phyloP scores from a whole-genome alignment of 108 stramenopile genomes.

The Chaetoceros muelleri region DNA sequence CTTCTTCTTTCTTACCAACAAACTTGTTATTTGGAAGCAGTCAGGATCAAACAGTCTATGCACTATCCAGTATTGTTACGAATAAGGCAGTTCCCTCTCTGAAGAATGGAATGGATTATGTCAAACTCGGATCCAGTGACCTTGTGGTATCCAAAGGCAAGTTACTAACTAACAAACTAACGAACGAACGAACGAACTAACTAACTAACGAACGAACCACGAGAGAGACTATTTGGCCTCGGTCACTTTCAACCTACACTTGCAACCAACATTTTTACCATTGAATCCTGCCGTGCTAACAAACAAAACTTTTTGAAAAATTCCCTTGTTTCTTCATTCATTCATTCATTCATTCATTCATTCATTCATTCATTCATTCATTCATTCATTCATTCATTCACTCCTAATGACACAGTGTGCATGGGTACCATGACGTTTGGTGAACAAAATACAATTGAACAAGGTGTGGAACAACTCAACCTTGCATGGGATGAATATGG shows the following conservation, averaged over 20 bases:
- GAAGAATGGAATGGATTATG: slow-evolving; percentile 67
- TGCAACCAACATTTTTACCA: slow-evolving; percentile 4
- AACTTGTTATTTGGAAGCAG: too few relatives aligned
- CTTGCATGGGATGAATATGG: slow-evolving; percentile 81
- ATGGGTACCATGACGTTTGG: slow-evolving; percentile 89
- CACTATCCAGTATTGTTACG: too few relatives aligned
- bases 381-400: background rate
- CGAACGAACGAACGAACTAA: too few relatives aligned
- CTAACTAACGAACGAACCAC: too few relatives aligned
- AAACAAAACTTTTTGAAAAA: background rate
- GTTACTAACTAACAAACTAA: too few relatives aligned
- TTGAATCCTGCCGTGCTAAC: background rate
- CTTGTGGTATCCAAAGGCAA: slow-evolving; percentile 80
- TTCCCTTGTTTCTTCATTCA: too few relatives aligned
- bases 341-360: background rate
- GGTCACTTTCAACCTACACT: too few relatives aligned
- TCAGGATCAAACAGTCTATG: too few relatives aligned
- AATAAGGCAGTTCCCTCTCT: slow-evolving; percentile 50
- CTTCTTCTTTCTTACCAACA: too few relatives aligned
- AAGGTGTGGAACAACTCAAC: slow-evolving; percentile 79
- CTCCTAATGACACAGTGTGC: too few relatives aligned
- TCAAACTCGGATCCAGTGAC: slow-evolving; percentile 52
- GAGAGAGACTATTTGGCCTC: too few relatives aligned
- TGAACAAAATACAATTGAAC: slow-evolving; percentile 77
- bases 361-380: background rate